Evolutionary conservation across 257 asterid genomes (phyloP).

Genomic region (Solanum paucissectum): DNA sequence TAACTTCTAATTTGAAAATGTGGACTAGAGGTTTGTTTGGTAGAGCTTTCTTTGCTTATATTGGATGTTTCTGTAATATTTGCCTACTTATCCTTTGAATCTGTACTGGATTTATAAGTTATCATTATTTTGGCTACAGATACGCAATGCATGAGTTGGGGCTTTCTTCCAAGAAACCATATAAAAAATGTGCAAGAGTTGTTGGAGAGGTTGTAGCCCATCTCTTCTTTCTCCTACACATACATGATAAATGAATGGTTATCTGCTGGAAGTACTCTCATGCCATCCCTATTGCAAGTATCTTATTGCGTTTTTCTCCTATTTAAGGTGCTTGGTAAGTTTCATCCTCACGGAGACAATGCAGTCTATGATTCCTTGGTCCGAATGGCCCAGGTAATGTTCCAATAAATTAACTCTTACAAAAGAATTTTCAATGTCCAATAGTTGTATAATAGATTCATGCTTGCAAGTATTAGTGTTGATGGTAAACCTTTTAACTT

Average conservation of each 20-base stretch:
- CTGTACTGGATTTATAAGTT: background rate
- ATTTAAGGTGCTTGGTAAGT: conserved; percentile 87
- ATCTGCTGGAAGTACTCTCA: background rate
- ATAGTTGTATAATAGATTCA: background rate
- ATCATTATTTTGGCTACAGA: conserved; percentile 24
- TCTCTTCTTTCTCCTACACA: background rate
- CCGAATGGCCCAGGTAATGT: conserved; percentile 94
- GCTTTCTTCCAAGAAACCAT: conserved; percentile 78
- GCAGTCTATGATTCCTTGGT: conserved; percentile 98
- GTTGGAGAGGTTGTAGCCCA: conserved; percentile 83
- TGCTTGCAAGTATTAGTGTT: background rate
- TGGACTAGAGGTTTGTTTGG: background rate
- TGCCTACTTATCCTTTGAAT: background rate
- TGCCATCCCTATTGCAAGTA: background rate
- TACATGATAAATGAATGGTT: background rate
- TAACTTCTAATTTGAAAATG: background rate
- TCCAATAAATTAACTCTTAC: background rate
- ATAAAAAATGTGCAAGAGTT: conserved; percentile 97
- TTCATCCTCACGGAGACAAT: conserved; percentile 93
- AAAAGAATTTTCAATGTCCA: background rate
- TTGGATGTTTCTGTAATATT: background rate
- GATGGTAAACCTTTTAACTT: background rate
- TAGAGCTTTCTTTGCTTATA: background rate
- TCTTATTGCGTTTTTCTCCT: background rate
- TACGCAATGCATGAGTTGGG: conserved; percentile 98